A percentile compares a stretch with the other conserved stretches of the same genome.
phyloP scores from a whole-genome alignment of 805 yeast genomes.

The Nakazawaea ambrosiae region DNA sequence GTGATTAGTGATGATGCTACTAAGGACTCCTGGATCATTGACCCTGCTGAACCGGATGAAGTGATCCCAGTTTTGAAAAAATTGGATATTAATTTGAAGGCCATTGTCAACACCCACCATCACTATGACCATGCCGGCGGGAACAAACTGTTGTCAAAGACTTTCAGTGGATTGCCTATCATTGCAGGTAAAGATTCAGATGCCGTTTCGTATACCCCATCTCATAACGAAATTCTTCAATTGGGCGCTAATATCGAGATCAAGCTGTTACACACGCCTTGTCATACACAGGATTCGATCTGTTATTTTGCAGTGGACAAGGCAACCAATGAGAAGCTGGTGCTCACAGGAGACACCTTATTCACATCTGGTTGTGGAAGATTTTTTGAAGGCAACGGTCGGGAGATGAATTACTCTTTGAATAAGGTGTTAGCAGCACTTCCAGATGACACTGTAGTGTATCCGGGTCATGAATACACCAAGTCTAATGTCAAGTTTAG shows the following conservation, averaged over 20 bases:
- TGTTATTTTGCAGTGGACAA: conserved; percentile 73
- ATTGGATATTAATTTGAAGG: conserved; percentile 44
- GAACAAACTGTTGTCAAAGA: conserved; percentile 29
- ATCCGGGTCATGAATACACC: conserved; percentile 97
- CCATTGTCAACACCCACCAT: conserved; percentile 93
- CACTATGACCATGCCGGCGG: conserved; percentile 96
- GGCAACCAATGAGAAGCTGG: conserved; percentile 58
- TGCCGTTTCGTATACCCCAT: conserved; percentile 62
- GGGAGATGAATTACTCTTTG: conserved; percentile 71
- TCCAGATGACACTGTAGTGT: conserved; percentile 67
- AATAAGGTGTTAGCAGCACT: conserved; percentile 49
- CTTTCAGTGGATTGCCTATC: conserved; percentile 47
- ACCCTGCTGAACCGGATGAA: conserved; percentile 86
- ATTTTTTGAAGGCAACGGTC: conserved; percentile 86
- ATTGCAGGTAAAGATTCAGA: conserved; percentile 85
- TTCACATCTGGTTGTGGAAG: conserved; percentile 95
- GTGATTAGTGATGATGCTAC: conserved; percentile 62
- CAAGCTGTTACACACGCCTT: conserved; percentile 89
- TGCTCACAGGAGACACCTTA: conserved; percentile 93
- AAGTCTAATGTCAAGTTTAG: conserved; percentile 75
- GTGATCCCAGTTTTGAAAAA: conserved; percentile 38
- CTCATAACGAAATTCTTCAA: conserved; percentile 50
- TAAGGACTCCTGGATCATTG: conserved; percentile 73
- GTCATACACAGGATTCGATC: conserved; percentile 95
- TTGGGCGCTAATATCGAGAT: conserved; percentile 62